Evolutionary conservation across 2,329 filamentous ascomycete species (phyloP), one percentile per base, ranked within the genome.

Genomic region (Nothophaeocryptopus gaeumannii): DNA sequence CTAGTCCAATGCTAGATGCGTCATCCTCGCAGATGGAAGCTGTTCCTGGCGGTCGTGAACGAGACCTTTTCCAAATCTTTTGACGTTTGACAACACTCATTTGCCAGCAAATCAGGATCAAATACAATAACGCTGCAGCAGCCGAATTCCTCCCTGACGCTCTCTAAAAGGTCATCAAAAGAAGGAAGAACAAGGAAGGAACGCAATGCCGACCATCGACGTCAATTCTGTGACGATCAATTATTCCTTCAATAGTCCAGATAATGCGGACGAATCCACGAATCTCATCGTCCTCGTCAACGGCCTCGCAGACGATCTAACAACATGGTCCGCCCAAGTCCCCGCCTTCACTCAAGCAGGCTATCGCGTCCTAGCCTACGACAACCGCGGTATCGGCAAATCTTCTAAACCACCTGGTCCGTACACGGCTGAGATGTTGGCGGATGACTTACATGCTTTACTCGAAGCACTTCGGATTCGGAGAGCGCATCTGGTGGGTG

Each of bases 311-410:
- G 59, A 61, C 38, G 58, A 60, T 31, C 48, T 55, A 12, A 14
- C 41, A 45, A 55, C 59, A 11, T 61, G 58, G 59, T 39, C 43
- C 29, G 29, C 42, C 41, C 53, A 60, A 45, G 43, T 56, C 29
- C 47, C 56, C 13, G 47, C 58, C 31, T 48, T 58, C 34, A 46
- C 51, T 7, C 32, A 40, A 16, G 49, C 54, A 33, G 56, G 58
- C 39, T 62, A 53, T 29, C 34, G 36, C 5, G 46, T 58, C 32
- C 51, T 62, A 12, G 38, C 50, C 47, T 62, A 56, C 49, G 59
- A 62, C 53, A 62, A 62, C 42, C 47, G 56, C 44, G 59, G 59
- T 11, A 60, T 62, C 8, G 59, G 59, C 37, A 45, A 50, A 14
- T 42, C 49, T 14, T 53, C 52, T 11, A 14, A 44, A 14, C 58